Base-by-base conservation (phyloP, 192 early-diverging fungal genomes). In the Umbelopsis sp. region DNA sequence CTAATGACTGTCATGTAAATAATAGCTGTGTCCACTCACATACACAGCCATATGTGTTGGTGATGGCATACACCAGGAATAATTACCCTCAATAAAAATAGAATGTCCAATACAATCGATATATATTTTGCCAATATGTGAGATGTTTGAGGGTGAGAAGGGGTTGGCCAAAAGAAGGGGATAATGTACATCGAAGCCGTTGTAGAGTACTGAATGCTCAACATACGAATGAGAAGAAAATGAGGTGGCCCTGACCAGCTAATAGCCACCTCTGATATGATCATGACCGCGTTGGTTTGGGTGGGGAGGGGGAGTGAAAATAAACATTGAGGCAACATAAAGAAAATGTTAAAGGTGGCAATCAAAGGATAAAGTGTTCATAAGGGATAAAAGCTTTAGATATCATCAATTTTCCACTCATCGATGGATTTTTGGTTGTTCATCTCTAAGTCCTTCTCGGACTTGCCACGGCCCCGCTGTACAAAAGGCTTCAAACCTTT, bases 401-500 rank as follows among this genome's bases (percentile, higher is more conserved):
- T 61, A 35, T 74, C 72, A 48, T 74, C 72, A 44, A 74, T 74
- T 23, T 64, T 48, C 72, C 72, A 74, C 4, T 47, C 55, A 15
- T 74, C 49, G 11, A 48, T 35, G 1, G 41, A 7, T 20, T 61
- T 21, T 49, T 58, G 52, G 30, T 55, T 68, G 16, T 67, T 46
- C 27, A 55, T 51, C 46, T 75, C 73, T 25, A 45, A 61, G 46
- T 49, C n/a, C 50, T 70, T 49, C 49, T 75, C 64, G 2, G 41
- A 44, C 49, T 64, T 70, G 48, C 33, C 64, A 20, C 55, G 44
- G 41, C 75, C 75, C 16, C 75, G 71, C 47, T 77, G 75, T 49
- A 77, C 71, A 66, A 66, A 77, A 33, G 78, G 78, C 33, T 72
- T 68, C 20, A 80, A 51, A 13, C 78, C 78, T 44, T 80, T 75